Evolutionary conservation across 2,329 filamentous ascomycete genomes (phyloP), one percentile per base, ranked within the genome.

Genomic region (Davidsoniella virescens): DNA sequence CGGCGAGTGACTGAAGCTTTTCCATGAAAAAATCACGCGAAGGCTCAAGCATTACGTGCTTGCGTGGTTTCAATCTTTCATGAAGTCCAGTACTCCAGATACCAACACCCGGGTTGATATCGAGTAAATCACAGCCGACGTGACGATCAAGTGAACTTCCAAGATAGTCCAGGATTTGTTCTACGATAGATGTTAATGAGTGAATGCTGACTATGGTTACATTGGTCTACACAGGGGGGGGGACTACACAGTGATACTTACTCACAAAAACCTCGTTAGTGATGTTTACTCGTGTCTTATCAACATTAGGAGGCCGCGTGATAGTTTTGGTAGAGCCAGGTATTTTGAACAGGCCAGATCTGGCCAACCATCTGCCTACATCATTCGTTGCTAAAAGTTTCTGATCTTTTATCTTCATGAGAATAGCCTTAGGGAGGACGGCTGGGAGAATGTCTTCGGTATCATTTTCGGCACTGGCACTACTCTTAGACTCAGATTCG

Each of bases 11-110:
- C 16, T 72, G 58, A 20, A 94, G 74, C 54, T 81, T 77, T 0
- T 75, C 67, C 1, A 65, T 55, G 61, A 84, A 90, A 3, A 72
- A 58, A 0, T 69, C 64, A 2, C 65, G 62, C 33, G 84, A 75
- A 2, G 80, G 78, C 59, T 96, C 88, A 64, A 95, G 71, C 40
- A 98, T 70, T 42, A 95, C 67, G 66, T 98, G 92, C 4, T 76
- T 80, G 52, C 87, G 79, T 4, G 90, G 90, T 58, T 86, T 67
- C 6, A 98, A 69, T 43, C 74, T 67, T 0, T 85, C 71, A 60
- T 94, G 79, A 1, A 96, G 68, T 58, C 82, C 84, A 25, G 70
- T 69, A 33, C 88, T 94, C 77, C 83, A 92, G 2, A 94, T 49
- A 7, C 87, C 86, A 1, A 68, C 67, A 12, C 87, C 87, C 0